Evolutionary conservation across 768 basidiomycete genomes (phyloP).

Genomic region (Astraeus odoratus): DNA sequence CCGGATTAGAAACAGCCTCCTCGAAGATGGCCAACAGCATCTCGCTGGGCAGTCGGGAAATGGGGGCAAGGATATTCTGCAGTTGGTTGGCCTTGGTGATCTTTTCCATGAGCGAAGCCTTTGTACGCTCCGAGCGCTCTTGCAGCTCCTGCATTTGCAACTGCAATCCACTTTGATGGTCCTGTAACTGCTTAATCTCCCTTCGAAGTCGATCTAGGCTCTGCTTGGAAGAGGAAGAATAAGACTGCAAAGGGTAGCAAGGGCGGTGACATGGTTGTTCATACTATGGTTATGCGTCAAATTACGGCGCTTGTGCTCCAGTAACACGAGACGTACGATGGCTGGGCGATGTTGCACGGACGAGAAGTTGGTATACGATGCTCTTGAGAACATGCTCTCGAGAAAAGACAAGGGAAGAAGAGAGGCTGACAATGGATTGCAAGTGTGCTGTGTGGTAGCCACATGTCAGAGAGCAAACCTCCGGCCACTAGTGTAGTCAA

Average conservation of each 20-base stretch:
- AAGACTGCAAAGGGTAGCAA: background rate
- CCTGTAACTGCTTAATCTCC: conserved; percentile 14
- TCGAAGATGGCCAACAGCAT: conserved; percentile 26
- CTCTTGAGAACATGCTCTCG: background rate
- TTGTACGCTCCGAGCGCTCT: conserved; percentile 12
- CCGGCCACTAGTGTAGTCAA: background rate
- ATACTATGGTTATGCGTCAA: background rate
- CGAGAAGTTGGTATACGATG: background rate
- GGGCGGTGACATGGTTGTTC: background rate
- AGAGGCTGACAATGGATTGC: background rate
- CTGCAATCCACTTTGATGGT: conserved; percentile 11
- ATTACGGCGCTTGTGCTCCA: background rate
- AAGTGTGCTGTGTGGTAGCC: background rate
- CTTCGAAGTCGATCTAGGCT: conserved; percentile 13
- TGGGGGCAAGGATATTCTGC: conserved; percentile 22
- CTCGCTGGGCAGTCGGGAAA: conserved; percentile 26
- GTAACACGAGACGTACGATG: background rate
- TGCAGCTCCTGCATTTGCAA: conserved; percentile 10
- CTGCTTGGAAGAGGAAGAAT: conserved; percentile 10
- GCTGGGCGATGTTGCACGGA: background rate
- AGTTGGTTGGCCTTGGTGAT: conserved; percentile 23
- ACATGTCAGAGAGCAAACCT: background rate
- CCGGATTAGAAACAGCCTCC: conserved; percentile 22
- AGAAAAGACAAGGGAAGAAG: background rate
- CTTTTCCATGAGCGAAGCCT: conserved; percentile 9